A percentile compares a stretch with the other conserved stretches of the same genome.
Conservation (phyloP, 176 grass and related monocot genomes). For the Bothriochloa decipiens region DNA sequence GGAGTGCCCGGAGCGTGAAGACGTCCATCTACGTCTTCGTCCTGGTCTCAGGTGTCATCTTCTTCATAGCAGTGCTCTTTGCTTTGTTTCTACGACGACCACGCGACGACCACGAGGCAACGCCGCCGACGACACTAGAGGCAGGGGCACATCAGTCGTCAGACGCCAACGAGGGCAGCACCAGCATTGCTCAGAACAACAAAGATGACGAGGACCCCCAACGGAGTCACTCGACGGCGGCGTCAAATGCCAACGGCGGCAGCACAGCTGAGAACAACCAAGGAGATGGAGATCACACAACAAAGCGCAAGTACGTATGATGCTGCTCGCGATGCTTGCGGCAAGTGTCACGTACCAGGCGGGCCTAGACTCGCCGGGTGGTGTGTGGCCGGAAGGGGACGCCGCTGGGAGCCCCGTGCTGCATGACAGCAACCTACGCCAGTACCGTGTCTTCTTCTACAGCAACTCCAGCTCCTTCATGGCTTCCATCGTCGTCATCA, state of each 20-base stretch:
- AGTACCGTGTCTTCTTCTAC: not conserved
- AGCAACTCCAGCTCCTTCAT: not conserved
- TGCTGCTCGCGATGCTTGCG: not conserved
- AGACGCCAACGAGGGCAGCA: no score
- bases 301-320: not conserved
- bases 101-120: no score
- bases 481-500: not conserved
- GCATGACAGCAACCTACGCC: not conserved
- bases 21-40: constrained; percentile 12
- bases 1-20: not conserved
- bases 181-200: no score
- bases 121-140: no score
- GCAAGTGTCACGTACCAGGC: not conserved
- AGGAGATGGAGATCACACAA: no score
- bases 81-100: no score
- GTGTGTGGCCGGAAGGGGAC: not conserved
- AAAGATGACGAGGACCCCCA: no score
- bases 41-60: not conserved
- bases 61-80: not conserved
- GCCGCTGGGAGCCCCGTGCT: not conserved
- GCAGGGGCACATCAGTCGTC: no score
- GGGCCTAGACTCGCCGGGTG: not conserved
- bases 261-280: no score
- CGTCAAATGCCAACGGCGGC: no score
- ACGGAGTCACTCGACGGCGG: no score